Evolutionary conservation across 164 flowering plant species (phyloP).

Genomic region (Euptelea pleiosperma): DNA sequence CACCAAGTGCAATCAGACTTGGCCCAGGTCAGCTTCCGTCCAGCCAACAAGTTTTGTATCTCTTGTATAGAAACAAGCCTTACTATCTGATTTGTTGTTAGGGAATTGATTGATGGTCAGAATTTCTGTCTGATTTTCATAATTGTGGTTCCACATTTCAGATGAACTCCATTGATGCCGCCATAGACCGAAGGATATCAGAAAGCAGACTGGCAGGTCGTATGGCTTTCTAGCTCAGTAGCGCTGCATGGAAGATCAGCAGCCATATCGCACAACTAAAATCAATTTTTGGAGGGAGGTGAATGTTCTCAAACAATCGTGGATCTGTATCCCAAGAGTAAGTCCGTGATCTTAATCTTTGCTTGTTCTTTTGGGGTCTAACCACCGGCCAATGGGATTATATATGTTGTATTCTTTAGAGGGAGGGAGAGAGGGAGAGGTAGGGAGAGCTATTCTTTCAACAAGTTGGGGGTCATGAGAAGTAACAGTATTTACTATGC

Average conservation of each 20-base stretch:
- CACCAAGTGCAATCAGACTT: slow-evolving; percentile 62
- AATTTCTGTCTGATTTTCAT: slow-evolving; percentile 23
- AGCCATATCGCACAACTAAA: not conserved
- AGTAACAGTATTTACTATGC: not conserved
- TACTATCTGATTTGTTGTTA: slow-evolving; percentile 14
- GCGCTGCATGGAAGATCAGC: slow-evolving; percentile 1
- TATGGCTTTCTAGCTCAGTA: slow-evolving; percentile 64
- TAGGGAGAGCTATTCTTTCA: too few species aligned
- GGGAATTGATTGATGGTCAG: slow-evolving; percentile 9
- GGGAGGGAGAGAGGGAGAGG: not conserved
- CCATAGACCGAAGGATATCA: slow-evolving; percentile 88
- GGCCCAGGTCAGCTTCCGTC: slow-evolving; percentile 96
- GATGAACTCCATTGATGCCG: slow-evolving; percentile 98
- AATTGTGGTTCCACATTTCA: slow-evolving; percentile 37
- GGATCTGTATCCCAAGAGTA: slow-evolving; percentile 6
- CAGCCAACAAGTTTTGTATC: slow-evolving; percentile 42
- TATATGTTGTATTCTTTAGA: slow-evolving; percentile 11
- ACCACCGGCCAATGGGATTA: not conserved
- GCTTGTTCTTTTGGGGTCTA: not conserved
- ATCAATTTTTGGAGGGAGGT: slow-evolving; percentile 1
- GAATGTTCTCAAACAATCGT: not conserved
- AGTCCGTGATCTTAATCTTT: slow-evolving; percentile 1
- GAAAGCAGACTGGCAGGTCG: slow-evolving; percentile 98
- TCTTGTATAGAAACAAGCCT: slow-evolving; percentile 31
- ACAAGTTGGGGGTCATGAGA: not conserved